phyloP scores from a whole-genome alignment of 192 early-diverging fungal species.

The Linnemannia schmuckeri region DNA sequence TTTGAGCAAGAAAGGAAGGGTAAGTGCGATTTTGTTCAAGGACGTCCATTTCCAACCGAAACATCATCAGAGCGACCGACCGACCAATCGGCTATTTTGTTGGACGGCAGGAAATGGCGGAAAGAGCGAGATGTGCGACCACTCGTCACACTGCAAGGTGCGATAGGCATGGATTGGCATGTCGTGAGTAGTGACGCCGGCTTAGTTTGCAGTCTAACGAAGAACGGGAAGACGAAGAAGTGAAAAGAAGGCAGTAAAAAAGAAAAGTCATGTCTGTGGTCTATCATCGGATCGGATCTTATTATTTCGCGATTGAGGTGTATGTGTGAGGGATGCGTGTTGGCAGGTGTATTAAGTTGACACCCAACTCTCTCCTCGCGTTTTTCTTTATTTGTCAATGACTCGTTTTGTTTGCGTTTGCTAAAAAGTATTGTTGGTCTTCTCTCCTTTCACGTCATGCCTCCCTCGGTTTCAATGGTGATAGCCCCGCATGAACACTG shows the following conservation, averaged over 20 bases:
- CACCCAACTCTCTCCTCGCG: background rate
- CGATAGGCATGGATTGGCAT: background rate
- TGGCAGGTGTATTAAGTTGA: background rate
- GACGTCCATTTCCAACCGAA: no score
- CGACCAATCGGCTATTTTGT: no score
- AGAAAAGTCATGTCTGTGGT: background rate
- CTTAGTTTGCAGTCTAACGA: background rate
- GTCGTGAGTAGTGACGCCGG: background rate
- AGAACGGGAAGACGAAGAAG: background rate
- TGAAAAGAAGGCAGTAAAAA: background rate
- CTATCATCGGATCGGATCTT: background rate
- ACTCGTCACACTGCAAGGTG: background rate
- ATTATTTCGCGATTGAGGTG: background rate
- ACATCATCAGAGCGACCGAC: no score
- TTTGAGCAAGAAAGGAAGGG: no score
- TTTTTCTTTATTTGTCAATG: conserved; percentile 8
- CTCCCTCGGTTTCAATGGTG: background rate
- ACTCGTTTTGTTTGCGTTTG: background rate
- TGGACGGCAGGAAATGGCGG: no score
- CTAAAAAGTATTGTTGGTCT: background rate
- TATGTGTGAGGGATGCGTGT: background rate
- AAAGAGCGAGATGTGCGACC: background rate
- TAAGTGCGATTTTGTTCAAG: no score
- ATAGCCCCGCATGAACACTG: conserved; percentile 53
- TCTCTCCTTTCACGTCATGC: background rate